Base-by-base conservation (phyloP, 441 rosid genomes). In the Adansonia grandidieri region DNA sequence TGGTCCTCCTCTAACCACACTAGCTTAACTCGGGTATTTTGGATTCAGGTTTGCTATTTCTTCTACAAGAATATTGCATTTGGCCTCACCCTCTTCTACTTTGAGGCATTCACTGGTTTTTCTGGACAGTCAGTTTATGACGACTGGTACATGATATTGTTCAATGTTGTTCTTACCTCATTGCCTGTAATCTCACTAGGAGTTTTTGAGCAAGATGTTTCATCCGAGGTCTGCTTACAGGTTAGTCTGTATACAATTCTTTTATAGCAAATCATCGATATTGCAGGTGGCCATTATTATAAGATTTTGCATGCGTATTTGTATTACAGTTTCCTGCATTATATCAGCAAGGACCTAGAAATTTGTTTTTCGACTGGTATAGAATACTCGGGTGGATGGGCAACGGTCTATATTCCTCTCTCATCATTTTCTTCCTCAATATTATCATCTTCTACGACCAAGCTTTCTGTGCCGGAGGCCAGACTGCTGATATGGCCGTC, bases 41-140 rank as follows among this genome's bases (percentile, higher is more conserved):
- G n/a, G n/a, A 0, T 80, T 77, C 92, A 96, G 99, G 91, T 97
- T 80, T 97, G 99, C 84, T 97, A 97, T 82, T 97, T 92, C 94
- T 94, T 97, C 89, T 97, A 97, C 92, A 97, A 97, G 83, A 97
- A 97, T 82, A 95, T 97, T 78, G 96, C 99, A 48, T 97, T 97
- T 56, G 99, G 99, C 74, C 97, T 97, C 80, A 97, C 99, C 57
- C 89, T 97, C 84, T 97, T 97, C 93, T 97, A 97, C 89, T 97
- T 95, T 0, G 99, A 97, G 94, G 97, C 98, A 3, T 91, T 95
- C 85, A 89, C 98, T 0, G 96, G 91, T 73, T 97, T 93, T 74
- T 97, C 99, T 6, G 98, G 98, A 80, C 98, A 97, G 74, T 91
- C 99, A 67, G 88, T 97, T 44, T 97, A 97, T 56, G 93, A 95